Evolutionary conservation across 2,329 filamentous ascomycete genomes (phyloP), one percentile per base, ranked within the genome.

Genomic region (Colletotrichum tofieldiae): DNA sequence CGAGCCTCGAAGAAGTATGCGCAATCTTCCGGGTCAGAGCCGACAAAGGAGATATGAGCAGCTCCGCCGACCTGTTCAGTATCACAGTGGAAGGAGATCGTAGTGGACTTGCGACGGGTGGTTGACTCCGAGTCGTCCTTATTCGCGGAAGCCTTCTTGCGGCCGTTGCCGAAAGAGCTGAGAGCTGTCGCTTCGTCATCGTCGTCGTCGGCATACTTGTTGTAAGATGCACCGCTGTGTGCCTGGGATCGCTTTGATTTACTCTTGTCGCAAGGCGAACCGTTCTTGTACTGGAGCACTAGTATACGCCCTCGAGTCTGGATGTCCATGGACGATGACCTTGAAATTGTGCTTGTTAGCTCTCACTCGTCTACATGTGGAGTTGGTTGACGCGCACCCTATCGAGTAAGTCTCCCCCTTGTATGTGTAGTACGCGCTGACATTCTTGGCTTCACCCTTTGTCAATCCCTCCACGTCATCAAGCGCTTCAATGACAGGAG

Each of bases 1-100:
- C 96, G 93, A 61, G 95, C 92, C 81, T 98, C 95, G 84, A 99
- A 99, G 83, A 97, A 93, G 83, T 98, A 99, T 39, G 94, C 91
- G 86, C 96, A 99, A 72, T 97, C 93, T 79, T 98, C 95, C 51
- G 94, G 92, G 73, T 95, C 93, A 54, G 86, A 85, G 71, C 93
- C 94, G 71, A 98, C 92, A 80, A 98, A 99, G 26, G 94, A 94
- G 47, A 96, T 87, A 5, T 89, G 88, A 5, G 95, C 92, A 51
- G 89, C 87, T 5, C 90, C 89, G 39, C 87, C 88, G 1, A 92
- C 86, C 1, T 94, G 91, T 77, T 98, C 95, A 74, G 90, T 91
- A 80, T 98, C 95, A 86, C 96, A 99, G 75, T 96, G 92, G 81
- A 98, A 96, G 32, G 95, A 96, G 82, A 99, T 94, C 71, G 95